A percentile compares a stretch with the other conserved stretches of the same genome.
These are phyloP conservation scores for Saprolegnia diclina DNA, from an alignment of 352 stramenopile genomes.

Conservation along the genomic window DNA sequence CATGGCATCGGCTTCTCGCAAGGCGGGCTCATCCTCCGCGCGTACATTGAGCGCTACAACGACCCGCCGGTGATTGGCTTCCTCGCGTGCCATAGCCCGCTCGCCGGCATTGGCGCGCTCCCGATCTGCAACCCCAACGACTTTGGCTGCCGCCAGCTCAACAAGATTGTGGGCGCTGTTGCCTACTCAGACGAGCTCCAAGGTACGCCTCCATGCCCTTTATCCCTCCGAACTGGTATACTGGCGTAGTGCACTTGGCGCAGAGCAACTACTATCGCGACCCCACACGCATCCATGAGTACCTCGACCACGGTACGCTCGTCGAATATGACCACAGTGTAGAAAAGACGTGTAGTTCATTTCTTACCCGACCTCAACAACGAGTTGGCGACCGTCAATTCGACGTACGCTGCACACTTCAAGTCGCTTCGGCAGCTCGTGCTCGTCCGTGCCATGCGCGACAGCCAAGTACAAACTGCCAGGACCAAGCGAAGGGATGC, in stretches of 20 bases:
- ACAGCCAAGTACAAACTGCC: conserved; percentile 76
- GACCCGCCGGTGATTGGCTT: conserved; percentile 87
- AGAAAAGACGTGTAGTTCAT: conserved; percentile 33
- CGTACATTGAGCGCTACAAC: conserved; percentile 92
- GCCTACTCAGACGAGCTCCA: conserved; percentile 51
- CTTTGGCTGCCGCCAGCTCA: conserved; percentile 81
- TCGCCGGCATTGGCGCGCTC: conserved; percentile 85
- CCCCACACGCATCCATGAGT: conserved; percentile 71
- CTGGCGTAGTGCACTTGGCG: conserved; percentile 54
- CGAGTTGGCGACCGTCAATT: conserved; percentile 64
- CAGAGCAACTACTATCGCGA: conserved; percentile 94
- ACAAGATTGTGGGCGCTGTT: conserved; percentile 40
- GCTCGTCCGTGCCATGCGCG: conserved; percentile 82
- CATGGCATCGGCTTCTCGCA: conserved; percentile 91
- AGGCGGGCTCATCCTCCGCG: conserved; percentile 90
- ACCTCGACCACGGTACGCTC: conserved; percentile 50
- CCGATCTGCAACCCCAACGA: conserved; percentile 82
- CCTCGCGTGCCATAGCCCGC: conserved; percentile 87
- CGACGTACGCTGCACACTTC: conserved; percentile 88
- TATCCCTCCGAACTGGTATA: background rate
- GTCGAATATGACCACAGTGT: conserved; percentile 2
- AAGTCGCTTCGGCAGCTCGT: conserved; percentile 79
- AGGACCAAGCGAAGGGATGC: conserved; percentile 7
- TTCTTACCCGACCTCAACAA: conserved; percentile 89
- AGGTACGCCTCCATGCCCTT: background rate